phyloP scores from a whole-genome alignment of 192 early-diverging fungal genomes.

The Dissophora ornata region DNA sequence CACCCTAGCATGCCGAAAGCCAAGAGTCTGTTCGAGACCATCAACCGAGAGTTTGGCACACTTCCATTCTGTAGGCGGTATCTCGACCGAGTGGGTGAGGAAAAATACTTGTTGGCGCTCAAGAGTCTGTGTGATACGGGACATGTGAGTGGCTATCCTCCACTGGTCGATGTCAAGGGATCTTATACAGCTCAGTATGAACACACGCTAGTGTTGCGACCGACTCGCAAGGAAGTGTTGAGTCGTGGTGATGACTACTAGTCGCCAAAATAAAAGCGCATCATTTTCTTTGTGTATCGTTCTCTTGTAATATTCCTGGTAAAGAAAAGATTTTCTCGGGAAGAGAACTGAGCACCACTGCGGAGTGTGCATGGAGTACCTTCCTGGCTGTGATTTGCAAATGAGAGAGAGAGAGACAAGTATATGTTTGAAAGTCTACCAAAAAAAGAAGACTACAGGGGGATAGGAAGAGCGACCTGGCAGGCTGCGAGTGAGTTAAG shows the following conservation, averaged over 20 bases:
- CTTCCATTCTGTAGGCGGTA: constrained; percentile 96
- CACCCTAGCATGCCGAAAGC: constrained; percentile 71
- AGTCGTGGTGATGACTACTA: constrained; percentile 58
- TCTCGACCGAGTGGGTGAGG: constrained; percentile 93
- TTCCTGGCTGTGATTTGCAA: no score
- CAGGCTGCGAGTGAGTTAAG: no score
- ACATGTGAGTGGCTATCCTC: constrained; percentile 85
- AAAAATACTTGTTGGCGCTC: constrained; percentile 86
- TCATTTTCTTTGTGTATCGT: no score
- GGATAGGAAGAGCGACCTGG: no score
- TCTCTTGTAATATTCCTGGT: no score
- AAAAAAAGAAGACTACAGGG: no score
- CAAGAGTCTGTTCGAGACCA: constrained; percentile 79
- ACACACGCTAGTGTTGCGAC: constrained; percentile 91
- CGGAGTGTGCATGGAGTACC: no score
- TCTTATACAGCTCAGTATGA: constrained; percentile 97
- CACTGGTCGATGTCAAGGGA: constrained; percentile 85
- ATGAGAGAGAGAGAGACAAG: no score
- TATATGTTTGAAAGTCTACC: no score
- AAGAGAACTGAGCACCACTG: no score
- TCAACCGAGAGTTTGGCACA: constrained; percentile 93
- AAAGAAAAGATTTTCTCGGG: no score
- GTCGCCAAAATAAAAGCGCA: no score
- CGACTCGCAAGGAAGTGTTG: constrained; percentile 86
- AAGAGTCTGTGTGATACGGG: constrained; percentile 86